Conservation (phyloP, 768 basidiomycete genomes). For the Suillus alpinus region DNA sequence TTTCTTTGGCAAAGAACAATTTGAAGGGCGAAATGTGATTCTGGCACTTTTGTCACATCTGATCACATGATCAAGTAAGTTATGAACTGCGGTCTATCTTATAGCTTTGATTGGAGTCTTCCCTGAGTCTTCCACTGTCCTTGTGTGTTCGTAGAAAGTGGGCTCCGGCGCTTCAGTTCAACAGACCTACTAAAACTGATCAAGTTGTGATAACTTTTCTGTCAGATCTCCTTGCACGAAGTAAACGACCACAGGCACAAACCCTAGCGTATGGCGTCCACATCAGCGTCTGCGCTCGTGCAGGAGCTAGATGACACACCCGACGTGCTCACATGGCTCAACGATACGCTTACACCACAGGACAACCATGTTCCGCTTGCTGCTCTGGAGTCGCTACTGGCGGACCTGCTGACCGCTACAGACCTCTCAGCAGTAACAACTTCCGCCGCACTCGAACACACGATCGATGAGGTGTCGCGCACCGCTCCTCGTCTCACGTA, state of each 20-base stretch:
- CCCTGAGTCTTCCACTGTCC: too few relatives aligned
- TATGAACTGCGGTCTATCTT: too few relatives aligned
- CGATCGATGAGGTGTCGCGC: conserved; percentile 90
- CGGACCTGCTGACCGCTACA: conserved; percentile 71
- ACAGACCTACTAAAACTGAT: not conserved
- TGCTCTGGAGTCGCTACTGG: conserved; percentile 55
- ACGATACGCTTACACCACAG: conserved; percentile 49
- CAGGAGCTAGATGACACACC: conserved; percentile 58
- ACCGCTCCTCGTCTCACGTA: conserved; percentile 89
- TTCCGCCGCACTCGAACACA: conserved; percentile 78
- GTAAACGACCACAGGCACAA: not conserved
- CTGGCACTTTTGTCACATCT: too few relatives aligned
- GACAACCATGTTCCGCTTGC: conserved; percentile 32
- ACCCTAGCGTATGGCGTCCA: conserved; percentile 17
- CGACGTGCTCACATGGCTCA: conserved; percentile 71
- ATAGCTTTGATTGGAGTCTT: too few relatives aligned
- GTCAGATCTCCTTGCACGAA: not conserved
- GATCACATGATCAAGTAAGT: too few relatives aligned
- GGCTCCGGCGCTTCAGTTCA: not conserved
- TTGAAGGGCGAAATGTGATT: too few relatives aligned
- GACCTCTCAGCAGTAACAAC: conserved; percentile 90
- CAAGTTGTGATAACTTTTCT: too few relatives aligned
- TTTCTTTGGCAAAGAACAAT: too few relatives aligned
- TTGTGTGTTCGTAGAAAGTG: not conserved
- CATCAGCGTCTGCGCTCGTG: conserved; percentile 39